Base-by-base conservation (phyloP, 306 rosid genomes). In the Lupinus albus region DNA sequence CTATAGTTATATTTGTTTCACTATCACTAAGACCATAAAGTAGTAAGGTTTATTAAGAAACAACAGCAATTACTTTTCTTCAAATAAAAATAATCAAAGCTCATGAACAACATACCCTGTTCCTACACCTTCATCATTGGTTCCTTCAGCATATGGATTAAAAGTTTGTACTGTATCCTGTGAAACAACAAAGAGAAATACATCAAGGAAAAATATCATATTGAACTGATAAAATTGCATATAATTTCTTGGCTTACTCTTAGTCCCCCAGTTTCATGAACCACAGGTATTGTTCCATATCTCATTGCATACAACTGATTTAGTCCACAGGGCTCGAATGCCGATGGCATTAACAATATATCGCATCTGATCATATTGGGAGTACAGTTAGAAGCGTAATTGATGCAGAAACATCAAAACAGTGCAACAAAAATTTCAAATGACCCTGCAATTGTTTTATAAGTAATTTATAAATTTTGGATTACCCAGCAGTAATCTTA, bases 261-360 rank as follows among this genome's bases (percentile, higher is more conserved):
- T 33, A 33, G 7, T 6, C 38, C 38, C 61, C 97, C 97, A 11
- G 97, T 91, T 42, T 78, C 38, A 71, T 91, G 97, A 81, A 88
- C 96, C 38, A 91, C 95, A 0, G 97, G 97, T 75, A 91, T 66
- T 56, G 96, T 88, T 80, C 97, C 97, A 65, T 88, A 91, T 88
- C 89, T 84, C 97, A 91, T 91, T 74, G 93, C 97, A 63, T 91
- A 91, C 61, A 91, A 60, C 72, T 91, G 97, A 73, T 91, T 91
- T 57, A 91, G 79, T 48, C 97, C 97, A 41, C 96, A 91, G 10
- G 97, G 97, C 86, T 91, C 97, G 59, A 91, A 91, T 11, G 86
- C 65, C 8, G 97, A 91, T 28, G 97, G 97, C 96, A 88, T 88
- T 76, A 91, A 73, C 68, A 88, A 70, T 78, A 91, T 83, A 86